Percentiles rank a stretch among this genome's conserved stretches.
These are phyloP conservation scores for Podila horticola DNA, from an alignment of 192 early-diverging fungal species.

Conservation along the genomic window DNA sequence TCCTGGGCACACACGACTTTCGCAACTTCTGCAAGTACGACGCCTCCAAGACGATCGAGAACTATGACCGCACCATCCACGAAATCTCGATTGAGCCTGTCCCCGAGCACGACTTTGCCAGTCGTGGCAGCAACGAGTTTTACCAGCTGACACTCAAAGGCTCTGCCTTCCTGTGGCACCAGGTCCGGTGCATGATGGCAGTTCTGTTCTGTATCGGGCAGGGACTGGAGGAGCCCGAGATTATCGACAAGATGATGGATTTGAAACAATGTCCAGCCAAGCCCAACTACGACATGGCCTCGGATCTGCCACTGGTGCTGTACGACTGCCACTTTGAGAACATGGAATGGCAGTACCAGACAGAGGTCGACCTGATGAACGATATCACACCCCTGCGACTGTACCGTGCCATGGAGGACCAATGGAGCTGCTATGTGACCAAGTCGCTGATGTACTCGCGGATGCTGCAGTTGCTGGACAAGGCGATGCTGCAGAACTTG, in stretches of 20 bases:
- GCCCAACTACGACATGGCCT: conserved; percentile 94
- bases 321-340: conserved; percentile 85
- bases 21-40: conserved; percentile 97
- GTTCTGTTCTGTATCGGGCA: conserved; percentile 89
- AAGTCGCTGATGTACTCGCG: conserved; percentile 59
- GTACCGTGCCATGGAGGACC: conserved; percentile 57
- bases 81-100: conserved; percentile 37
- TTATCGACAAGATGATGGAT: conserved; percentile 79
- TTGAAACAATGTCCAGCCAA: conserved; percentile 68
- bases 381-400: conserved; percentile 45
- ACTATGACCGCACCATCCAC: conserved; percentile 81
- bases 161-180: conserved; percentile 97
- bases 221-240: conserved; percentile 75
- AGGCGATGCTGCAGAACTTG: conserved; percentile 33
- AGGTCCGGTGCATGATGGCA: conserved; percentile 96
- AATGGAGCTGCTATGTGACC: conserved; percentile 60
- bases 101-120: conserved; percentile 31
- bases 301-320: conserved; percentile 88
- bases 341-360: conserved; percentile 69
- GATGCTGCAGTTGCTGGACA: conserved; percentile 48
- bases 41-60: conserved; percentile 80
- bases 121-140: conserved; percentile 52
- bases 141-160: conserved; percentile 83
- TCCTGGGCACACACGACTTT: conserved; percentile 90
- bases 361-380: conserved; percentile 33